These are phyloP conservation scores for Aspergillus novofumigatus DNA, from an alignment of 2,329 filamentous ascomycete genomes.

Conservation along the genomic window DNA sequence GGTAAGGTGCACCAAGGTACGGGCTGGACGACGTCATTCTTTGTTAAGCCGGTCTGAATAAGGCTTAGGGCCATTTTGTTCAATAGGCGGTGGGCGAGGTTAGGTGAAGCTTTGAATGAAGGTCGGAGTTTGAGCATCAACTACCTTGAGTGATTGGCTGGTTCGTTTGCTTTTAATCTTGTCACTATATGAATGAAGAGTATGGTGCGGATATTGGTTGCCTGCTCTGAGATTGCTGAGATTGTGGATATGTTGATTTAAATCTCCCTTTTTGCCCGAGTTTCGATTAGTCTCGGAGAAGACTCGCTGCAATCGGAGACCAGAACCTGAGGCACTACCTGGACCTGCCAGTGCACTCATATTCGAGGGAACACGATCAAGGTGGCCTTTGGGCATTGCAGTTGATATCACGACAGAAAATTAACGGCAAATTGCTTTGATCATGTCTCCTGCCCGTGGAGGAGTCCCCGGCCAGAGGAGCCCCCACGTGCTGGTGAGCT, in stretches of 20 bases:
- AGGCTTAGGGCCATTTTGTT: background rate
- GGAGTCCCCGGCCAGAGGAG: slow-evolving; percentile 38
- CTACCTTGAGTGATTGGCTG: background rate
- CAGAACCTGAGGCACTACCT: background rate
- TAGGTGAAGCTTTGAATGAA: slow-evolving; percentile 1
- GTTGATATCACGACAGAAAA: background rate
- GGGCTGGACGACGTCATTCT: slow-evolving; percentile 10
- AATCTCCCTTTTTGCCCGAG: background rate
- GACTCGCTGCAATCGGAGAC: background rate
- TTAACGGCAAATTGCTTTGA: background rate
- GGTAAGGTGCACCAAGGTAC: background rate
- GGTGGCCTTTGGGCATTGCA: background rate
- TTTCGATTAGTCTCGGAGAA: background rate
- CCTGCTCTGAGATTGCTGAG: background rate
- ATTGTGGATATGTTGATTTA: background rate
- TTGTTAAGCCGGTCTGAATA: background rate
- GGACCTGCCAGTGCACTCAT: background rate
- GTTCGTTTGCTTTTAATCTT: background rate
- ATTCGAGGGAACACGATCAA: background rate
- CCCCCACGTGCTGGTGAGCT: slow-evolving; percentile 42
- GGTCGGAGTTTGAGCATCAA: background rate
- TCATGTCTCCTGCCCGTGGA: slow-evolving; percentile 28
- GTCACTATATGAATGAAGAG: background rate
- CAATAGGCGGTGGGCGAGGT: slow-evolving; percentile 5
- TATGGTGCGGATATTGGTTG: background rate